Evolutionary conservation across 345 rosid genomes (phyloP), one percentile per base, ranked within the genome.

Genomic region (Kernera saxatilis): DNA sequence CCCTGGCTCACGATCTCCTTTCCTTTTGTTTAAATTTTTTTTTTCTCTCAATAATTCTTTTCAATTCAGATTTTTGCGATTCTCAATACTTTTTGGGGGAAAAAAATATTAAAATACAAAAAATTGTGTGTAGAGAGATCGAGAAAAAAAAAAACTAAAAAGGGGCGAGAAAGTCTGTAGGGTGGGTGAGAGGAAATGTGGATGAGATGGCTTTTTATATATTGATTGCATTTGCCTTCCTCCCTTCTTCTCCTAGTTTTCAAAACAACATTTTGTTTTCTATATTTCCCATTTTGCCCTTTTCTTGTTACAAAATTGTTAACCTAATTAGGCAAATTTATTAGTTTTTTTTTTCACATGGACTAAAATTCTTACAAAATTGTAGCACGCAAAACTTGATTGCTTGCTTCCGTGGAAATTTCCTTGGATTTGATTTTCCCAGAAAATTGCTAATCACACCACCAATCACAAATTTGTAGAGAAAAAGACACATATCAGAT

Each of bases 241-340:
- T 13, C 11, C 43, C 25, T 11, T 45, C n/a, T n/a, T 67, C 46
- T 57, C 25, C 1, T 32, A 54, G 15, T 59, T 74, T 74, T 60
- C 64, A 59, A 59, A 67, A 73, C 55, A 2, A 71, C 37, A 55
- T 26, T 54, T 46, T 35, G 2, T 11, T 29, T 41, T 7, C 2
- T 0, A 0, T 23, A 37, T 27, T 75, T 6, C 69, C 78, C 1
- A 4, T 33, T 43, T 11, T 69, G 2, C 74, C 78, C 78, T 75
- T 75, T 75, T 75, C 78, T 75, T 75, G 78, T 75, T 75, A 68
- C 40, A 11, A n/a, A 19, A 75, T 69, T 75, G 78, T 75, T 75
- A 60, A 75, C 78, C 78, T 75, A 75, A 68, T 69, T 35, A 35
- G 43, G 26, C 78, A 23, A 17, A 5, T 60, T 27, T 67, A 74